Percentiles rank a stretch among this genome's conserved stretches.
phyloP scores from a whole-genome alignment of 179 eudicot species.

The Sideroxylon spinosum region DNA sequence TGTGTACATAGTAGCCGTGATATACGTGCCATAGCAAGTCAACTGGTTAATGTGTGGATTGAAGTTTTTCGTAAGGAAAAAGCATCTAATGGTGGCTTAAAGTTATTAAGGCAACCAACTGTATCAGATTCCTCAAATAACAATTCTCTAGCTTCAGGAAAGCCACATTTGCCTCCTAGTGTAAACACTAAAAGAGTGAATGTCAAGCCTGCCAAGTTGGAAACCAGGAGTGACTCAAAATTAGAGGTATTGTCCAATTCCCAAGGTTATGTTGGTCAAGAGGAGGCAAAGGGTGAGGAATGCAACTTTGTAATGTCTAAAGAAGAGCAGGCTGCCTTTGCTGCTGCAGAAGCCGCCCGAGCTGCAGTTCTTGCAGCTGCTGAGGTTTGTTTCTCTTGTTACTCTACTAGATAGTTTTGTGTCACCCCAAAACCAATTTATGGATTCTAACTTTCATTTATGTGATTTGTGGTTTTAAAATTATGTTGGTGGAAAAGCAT shows the following conservation, averaged over 20 bases:
- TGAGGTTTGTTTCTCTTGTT: constrained; percentile 50
- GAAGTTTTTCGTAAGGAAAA: constrained; percentile 96
- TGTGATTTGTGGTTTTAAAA: background rate
- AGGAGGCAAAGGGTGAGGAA: constrained; percentile 36
- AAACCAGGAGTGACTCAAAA: constrained; percentile 35
- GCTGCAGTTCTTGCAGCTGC: constrained; percentile 90
- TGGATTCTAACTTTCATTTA: background rate
- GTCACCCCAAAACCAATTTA: background rate
- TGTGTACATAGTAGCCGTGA: constrained; percentile 99
- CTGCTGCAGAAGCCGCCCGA: constrained; percentile 92
- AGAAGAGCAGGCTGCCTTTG: constrained; percentile 82
- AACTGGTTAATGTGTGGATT: constrained; percentile 91
- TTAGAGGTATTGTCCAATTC: constrained; percentile 39
- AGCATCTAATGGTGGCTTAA: constrained; percentile 70
- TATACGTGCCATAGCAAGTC: constrained; percentile 94
- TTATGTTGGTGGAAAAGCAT: too few relatives aligned
- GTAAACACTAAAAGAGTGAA: constrained; percentile 42
- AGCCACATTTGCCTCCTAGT: constrained; percentile 49
- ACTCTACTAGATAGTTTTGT: background rate
- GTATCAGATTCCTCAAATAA: constrained; percentile 49
- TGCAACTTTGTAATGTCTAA: constrained; percentile 57
- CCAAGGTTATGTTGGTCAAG: constrained; percentile 40
- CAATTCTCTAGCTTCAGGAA: constrained; percentile 48
- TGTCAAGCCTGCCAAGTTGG: constrained; percentile 45
- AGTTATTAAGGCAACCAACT: constrained; percentile 58